Evolutionary conservation across 176 grass and related monocot genomes (phyloP), one percentile per base, ranked within the genome.

Genomic region (Canna indica): DNA sequence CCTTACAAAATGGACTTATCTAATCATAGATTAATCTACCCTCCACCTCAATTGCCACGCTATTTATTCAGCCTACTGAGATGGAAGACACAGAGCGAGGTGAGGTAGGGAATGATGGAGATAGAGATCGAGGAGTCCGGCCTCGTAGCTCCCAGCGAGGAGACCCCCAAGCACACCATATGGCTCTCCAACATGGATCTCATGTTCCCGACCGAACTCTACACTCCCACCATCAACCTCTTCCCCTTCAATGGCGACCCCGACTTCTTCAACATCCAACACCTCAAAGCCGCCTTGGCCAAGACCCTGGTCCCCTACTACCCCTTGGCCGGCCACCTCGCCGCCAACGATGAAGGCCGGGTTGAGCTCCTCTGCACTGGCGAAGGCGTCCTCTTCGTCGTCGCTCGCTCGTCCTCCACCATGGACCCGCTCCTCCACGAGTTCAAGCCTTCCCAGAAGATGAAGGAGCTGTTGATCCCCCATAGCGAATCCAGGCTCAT

Each of bases 351-450:
- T 12, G 60, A 34, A 28, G 60, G 60, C 12, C 60, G 60, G 1
- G 13, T 64, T 12, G 60, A 64, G 60, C 13, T 64, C 28, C 28
- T 17, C 8, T 64, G 60, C 60, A 64, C 10, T 30, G 60, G 60
- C 25, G 60, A 64, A 30, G 60, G 60, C 30, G 60, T 64, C 28
- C 60, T 64, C 28, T 64, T 64, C 28, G 60, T 34, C 29, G 60
- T 15, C 29, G 60, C 60, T 28, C 8, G 29, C 12, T 31, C 29
- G 29, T 16, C 60, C 14, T 1, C 9, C 60, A 2, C 60, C 28
- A 17, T 33, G 15, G 60, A 33, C 28, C 29, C 16, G 1, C 28
- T 33, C 27, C 29, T 64, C 60, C 11, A 27, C 0, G 28, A 64
- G 6, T 64, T 64, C 60, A 27, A 7, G 60, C 60, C 60, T 33